Conservation (phyloP, 2,329 filamentous ascomycete species). For the Biscogniauxia sp. region DNA sequence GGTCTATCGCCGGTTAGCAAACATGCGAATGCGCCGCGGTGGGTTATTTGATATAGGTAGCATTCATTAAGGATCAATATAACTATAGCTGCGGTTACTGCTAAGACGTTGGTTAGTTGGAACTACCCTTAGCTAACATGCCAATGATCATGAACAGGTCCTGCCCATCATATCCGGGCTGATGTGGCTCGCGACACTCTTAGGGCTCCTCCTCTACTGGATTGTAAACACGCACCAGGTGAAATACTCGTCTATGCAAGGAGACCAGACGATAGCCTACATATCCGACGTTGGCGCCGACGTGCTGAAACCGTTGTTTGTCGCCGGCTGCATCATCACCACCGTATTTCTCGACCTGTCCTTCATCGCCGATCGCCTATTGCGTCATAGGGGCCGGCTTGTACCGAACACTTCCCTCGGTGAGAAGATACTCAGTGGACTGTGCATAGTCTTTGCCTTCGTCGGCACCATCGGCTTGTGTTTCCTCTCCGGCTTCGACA, state of each 20-base stretch:
- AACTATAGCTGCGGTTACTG: background rate
- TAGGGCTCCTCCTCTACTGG: constrained; percentile 72
- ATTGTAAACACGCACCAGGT: constrained; percentile 50
- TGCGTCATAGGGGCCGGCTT: constrained; percentile 78
- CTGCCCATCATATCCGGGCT: constrained; percentile 67
- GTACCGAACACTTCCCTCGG: constrained; percentile 64
- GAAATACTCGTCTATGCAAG: constrained; percentile 60
- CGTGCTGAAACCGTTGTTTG: constrained; percentile 73
- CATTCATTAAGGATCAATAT: no score
- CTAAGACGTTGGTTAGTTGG: no score
- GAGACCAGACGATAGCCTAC: constrained; percentile 62
- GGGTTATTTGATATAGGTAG: no score
- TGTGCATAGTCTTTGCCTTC: constrained; percentile 67
- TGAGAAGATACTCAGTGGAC: constrained; percentile 61
- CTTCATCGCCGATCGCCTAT: constrained; percentile 78
- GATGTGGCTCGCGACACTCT: constrained; percentile 65
- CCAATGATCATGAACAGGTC: constrained; percentile 40
- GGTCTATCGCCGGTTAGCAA: background rate
- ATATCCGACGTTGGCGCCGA: constrained; percentile 66
- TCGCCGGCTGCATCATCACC: constrained; percentile 67
- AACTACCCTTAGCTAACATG: background rate
- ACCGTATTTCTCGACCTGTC: constrained; percentile 78
- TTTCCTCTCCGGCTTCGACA: constrained; percentile 83
- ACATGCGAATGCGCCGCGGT: no score
- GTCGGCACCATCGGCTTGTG: constrained; percentile 79